A percentile compares a stretch with the other conserved stretches of the same genome.
phyloP scores from a whole-genome alignment of 2,329 filamentous ascomycete genomes.

The Tolypocladium tundrense region DNA sequence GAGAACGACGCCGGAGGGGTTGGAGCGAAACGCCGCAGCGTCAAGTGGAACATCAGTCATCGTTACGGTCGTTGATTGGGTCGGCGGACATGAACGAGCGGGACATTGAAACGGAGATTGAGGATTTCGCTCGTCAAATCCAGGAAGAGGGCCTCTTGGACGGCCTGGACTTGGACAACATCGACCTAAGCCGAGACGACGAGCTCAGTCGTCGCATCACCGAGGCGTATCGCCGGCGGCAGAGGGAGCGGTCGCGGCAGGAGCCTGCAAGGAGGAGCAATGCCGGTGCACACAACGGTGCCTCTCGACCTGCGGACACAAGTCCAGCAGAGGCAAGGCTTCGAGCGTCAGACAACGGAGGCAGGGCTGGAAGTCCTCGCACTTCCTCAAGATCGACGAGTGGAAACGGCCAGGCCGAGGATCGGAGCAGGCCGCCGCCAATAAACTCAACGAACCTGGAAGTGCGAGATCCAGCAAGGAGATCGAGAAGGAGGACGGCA shows the following conservation, averaged over 20 bases:
- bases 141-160: slow-evolving; percentile 79
- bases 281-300: slow-evolving; percentile 20
- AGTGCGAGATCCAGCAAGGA: slow-evolving; percentile 16
- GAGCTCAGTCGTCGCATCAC: slow-evolving; percentile 86
- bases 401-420: slow-evolving; percentile 30
- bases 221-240: slow-evolving; percentile 72
- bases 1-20: slow-evolving; percentile 20
- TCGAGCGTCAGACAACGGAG: slow-evolving; percentile 13
- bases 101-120: slow-evolving; percentile 78
- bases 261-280: slow-evolving; percentile 35
- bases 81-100: slow-evolving; percentile 65
- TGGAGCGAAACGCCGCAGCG: slow-evolving; percentile 40
- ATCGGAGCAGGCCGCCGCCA: slow-evolving; percentile 40
- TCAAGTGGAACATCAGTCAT: slow-evolving; percentile 81
- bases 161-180: slow-evolving; percentile 78
- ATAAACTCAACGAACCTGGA: slow-evolving; percentile 18
- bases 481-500: slow-evolving; percentile 36
- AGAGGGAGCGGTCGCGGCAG: slow-evolving; percentile 49
- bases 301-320: slow-evolving; percentile 20
- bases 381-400: slow-evolving; percentile 37
- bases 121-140: slow-evolving; percentile 83
- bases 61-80: slow-evolving; percentile 74
- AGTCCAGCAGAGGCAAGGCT: slow-evolving; percentile 14
- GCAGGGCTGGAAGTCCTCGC: slow-evolving; percentile 21
- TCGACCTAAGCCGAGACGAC: slow-evolving; percentile 76